Percentiles rank a stretch among this genome's conserved stretches.
Conservation (phyloP, 129 eudicot species). For the Gnaphalium uliginosum region DNA sequence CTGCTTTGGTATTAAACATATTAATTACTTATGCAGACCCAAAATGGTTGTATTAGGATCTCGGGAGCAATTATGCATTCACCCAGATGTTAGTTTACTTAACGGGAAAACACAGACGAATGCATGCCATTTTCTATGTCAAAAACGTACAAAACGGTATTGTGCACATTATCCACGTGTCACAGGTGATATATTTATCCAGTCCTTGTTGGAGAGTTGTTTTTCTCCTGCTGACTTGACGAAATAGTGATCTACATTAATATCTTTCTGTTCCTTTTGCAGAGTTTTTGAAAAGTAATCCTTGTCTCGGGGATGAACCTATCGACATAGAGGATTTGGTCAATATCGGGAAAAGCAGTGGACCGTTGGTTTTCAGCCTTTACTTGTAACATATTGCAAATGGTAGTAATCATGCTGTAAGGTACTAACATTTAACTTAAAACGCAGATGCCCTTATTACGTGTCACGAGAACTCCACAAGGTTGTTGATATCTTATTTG, state of each 20-base stretch:
- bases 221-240: conserved; percentile 12
- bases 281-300: conserved; percentile 77
- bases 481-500: conserved; percentile 88
- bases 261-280: conserved; percentile 14
- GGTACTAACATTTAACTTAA: conserved; percentile 14
- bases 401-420: conserved; percentile 3
- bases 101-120: conserved; percentile 87
- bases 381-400: conserved; percentile 10
- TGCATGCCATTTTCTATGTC: conserved; percentile 81
- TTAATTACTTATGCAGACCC: conserved; percentile 63
- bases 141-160: conserved; percentile 65
- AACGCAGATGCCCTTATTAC: conserved; percentile 91
- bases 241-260: conserved; percentile 3
- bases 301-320: conserved; percentile 92
- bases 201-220: conserved; percentile 6
- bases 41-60: conserved; percentile 98
- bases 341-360: conserved; percentile 82
- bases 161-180: conserved; percentile 77
- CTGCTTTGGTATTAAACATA: conserved; percentile 3
- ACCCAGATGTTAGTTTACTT: conserved; percentile 77
- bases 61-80: conserved; percentile 95
- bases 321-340: conserved; percentile 97
- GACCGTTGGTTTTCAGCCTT: conserved; percentile 73
- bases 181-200: conserved; percentile 48
- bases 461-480: conserved; percentile 86